phyloP scores from a whole-genome alignment of 73 alveolate genomes.

The Uronychia binucleata region DNA sequence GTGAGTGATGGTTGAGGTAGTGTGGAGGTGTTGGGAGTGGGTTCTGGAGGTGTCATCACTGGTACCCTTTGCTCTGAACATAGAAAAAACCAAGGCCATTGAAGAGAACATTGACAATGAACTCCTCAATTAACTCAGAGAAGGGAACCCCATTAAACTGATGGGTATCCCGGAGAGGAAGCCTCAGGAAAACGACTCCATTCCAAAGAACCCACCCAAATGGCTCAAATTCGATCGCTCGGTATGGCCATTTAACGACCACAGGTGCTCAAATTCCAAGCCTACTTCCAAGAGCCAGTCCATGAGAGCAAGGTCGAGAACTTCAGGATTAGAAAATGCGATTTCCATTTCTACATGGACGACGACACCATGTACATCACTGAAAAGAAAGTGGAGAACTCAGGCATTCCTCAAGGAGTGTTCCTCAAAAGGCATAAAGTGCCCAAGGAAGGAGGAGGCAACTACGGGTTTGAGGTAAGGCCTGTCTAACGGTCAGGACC shows the following conservation, averaged over 20 bases:
- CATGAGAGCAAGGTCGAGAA: conserved; percentile 87
- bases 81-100: conserved; percentile 48
- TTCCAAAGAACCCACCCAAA: conserved; percentile 82
- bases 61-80: too few relatives aligned
- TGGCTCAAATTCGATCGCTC: conserved; percentile 82
- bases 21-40: too few relatives aligned
- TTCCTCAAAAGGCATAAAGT: conserved; percentile 94
- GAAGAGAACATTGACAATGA: conserved; percentile 52
- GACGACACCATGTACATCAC: conserved; percentile 92
- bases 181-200: conserved; percentile 79
- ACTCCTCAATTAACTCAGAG: conserved; percentile 45
- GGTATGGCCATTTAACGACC: too few relatives aligned
- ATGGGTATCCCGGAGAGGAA: conserved; percentile 38
- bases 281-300: conserved; percentile 92
- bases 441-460: conserved; percentile 72
- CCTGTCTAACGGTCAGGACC: conserved; percentile 84
- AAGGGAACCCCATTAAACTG: conserved; percentile 40
- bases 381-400: conserved; percentile 92
- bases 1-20: too few relatives aligned
- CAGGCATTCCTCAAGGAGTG: conserved; percentile 97
- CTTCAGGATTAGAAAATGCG: conserved; percentile 84
- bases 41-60: too few relatives aligned
- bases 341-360: conserved; percentile 87
- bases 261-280: conserved; percentile 84
- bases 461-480: too few relatives aligned